phyloP scores from a whole-genome alignment of 2,329 filamentous ascomycete species.

The Ceratocystiopsis minuta region DNA sequence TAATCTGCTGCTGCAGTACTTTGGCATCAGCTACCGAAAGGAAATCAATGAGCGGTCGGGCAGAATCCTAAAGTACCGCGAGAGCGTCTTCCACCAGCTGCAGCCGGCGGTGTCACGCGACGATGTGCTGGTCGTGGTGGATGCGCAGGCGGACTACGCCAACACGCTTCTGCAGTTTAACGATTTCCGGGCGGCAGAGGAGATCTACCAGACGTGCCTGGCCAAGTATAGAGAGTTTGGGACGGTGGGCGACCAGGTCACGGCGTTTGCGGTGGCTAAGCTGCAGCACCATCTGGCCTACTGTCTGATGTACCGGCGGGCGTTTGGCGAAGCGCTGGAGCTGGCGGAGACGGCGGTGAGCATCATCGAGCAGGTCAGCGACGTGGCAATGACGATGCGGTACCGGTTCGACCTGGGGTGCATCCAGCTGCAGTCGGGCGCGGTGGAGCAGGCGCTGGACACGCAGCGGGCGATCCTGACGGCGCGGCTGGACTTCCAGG shows the following conservation, averaged over 20 bases:
- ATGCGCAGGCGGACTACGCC: conserved; percentile 9
- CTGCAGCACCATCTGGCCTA: conserved; percentile 8
- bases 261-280: conserved; percentile 7
- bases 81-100: neutral
- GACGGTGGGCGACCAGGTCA: neutral
- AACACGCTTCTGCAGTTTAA: conserved; percentile 9
- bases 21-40: conserved; percentile 8
- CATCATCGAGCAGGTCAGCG: conserved; percentile 5
- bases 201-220: conserved; percentile 7
- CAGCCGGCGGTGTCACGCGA: neutral
- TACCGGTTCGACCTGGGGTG: conserved; percentile 8
- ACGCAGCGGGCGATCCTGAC: conserved; percentile 7
- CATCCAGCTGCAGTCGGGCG: conserved; percentile 8
- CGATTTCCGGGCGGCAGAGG: conserved; percentile 5
- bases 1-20: conserved; percentile 8
- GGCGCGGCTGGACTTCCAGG: conserved; percentile 8
- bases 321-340: conserved; percentile 4
- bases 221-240: conserved; percentile 3
- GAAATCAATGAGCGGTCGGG: conserved; percentile 6
- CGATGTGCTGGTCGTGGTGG: conserved; percentile 3
- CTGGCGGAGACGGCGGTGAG: conserved; percentile 1
- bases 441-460: conserved; percentile 2
- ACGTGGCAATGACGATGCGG: conserved; percentile 6
- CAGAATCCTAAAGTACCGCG: conserved; percentile 5
- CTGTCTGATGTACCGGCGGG: conserved; percentile 7